Evolutionary conservation across 2,329 filamentous ascomycete species (phyloP).

Genomic region (Fusarium phyllophilum): DNA sequence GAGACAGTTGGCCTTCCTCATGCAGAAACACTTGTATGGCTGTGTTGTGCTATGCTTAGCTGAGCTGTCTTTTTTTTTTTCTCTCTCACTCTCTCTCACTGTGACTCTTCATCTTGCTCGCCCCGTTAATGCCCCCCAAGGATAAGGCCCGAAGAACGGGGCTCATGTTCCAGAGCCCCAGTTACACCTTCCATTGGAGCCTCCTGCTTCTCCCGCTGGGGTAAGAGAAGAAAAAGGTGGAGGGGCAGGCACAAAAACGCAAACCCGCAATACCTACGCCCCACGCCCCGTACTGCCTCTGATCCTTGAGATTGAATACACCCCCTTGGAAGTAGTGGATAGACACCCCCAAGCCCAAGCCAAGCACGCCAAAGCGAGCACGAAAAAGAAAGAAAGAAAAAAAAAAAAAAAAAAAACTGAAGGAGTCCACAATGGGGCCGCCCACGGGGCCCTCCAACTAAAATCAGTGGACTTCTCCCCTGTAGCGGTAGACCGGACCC

Average conservation of each 20-base stretch:
- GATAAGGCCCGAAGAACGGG: constrained; percentile 40
- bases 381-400: not conserved
- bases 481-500: constrained; percentile 33
- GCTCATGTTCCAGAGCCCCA: constrained; percentile 40
- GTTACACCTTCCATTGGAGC: constrained; percentile 36
- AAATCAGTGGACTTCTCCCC: constrained; percentile 23
- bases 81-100: not conserved
- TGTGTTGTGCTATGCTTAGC: constrained; percentile 6
- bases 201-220: constrained; percentile 46
- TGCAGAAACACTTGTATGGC: not conserved
- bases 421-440: constrained; percentile 28
- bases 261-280: constrained; percentile 18
- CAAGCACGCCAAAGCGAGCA: constrained; percentile 4
- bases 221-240: constrained; percentile 39
- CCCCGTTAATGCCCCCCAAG: constrained; percentile 35
- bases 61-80: constrained; percentile 20
- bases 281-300: constrained; percentile 32
- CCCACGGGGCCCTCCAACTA: constrained; percentile 24
- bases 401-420: not conserved
- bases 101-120: constrained; percentile 33
- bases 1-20: constrained; percentile 15
- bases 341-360: constrained; percentile 8
- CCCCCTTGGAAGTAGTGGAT: constrained; percentile 8
- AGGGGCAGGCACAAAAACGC: constrained; percentile 33
- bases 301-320: constrained; percentile 13